A percentile compares a stretch with the other conserved stretches of the same genome.
Conservation (phyloP, 768 basidiomycete genomes). For the Trametes cubensis region DNA sequence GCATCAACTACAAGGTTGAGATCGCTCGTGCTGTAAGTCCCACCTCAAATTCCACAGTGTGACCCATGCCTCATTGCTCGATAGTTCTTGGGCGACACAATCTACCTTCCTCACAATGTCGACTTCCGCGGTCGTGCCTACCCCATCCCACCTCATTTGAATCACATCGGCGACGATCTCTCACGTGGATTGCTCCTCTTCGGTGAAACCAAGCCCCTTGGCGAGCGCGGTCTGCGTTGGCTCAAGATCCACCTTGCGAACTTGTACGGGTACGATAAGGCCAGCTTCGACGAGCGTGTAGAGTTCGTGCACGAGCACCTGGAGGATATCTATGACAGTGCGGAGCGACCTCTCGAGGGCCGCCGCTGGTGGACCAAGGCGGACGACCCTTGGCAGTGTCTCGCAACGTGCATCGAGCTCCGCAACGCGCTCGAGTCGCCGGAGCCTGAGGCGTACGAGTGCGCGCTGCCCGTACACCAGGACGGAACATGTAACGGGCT, state of each 20-base stretch:
- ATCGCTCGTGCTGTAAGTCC: constrained; percentile 83
- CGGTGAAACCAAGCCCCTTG: constrained; percentile 76
- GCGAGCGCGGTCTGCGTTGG: constrained; percentile 86
- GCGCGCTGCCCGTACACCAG: constrained; percentile 89
- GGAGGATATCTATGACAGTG: constrained; percentile 81
- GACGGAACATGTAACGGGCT: constrained; percentile 98
- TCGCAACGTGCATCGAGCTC: constrained; percentile 92
- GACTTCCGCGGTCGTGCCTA: constrained; percentile 98
- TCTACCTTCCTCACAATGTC: constrained; percentile 94
- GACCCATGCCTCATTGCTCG: constrained; percentile 14
- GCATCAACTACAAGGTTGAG: constrained; percentile 95
- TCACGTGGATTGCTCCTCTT: constrained; percentile 86
- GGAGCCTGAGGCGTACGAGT: constrained; percentile 58
- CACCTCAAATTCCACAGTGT: neutral
- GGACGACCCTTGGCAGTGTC: constrained; percentile 97
- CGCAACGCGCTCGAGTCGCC: constrained; percentile 74
- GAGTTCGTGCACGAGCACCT: constrained; percentile 72
- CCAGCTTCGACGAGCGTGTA: constrained; percentile 90
- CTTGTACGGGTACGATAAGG: constrained; percentile 93
- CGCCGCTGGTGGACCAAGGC: constrained; percentile 86
- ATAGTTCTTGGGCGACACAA: constrained; percentile 82
- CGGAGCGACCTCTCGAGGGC: constrained; percentile 79
- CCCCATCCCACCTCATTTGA: constrained; percentile 93
- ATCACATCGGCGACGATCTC: constrained; percentile 94
- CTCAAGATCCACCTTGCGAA: constrained; percentile 95